Base-by-base conservation (phyloP, 371 early-diverging fungal genomes). In the Rhizomucor miehei region DNA sequence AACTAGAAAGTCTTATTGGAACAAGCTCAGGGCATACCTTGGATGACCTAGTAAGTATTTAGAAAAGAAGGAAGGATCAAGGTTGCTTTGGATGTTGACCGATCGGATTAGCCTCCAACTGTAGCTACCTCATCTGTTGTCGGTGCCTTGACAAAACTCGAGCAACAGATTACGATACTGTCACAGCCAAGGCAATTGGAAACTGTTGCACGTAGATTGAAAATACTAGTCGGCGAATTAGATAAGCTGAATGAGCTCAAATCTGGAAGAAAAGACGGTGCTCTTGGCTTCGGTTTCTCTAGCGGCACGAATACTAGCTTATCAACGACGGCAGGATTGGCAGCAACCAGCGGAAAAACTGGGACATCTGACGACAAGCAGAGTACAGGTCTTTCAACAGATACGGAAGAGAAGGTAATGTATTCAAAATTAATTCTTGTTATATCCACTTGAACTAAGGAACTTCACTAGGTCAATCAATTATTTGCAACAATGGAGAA, bases 141-240 rank as follows among this genome's bases (percentile, higher is more conserved):
- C 19, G 83, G 81, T 9, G 77, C 88, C 0, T 70, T 95, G 16
- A 81, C 87, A 6, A 82, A 86, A 44, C 67, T 95, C 38, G 92
- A 93, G 54, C 87, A 87, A 65, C 89, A 93, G 48, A 75, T 95
- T 25, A 65, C 77, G 10, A 65, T 93, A 11, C 67, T 94, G 4
- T 79, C 89, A 6, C 88, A 94, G 52, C 92, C 92, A 9, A 80
- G 88, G 35, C 88, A 88, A 6, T 59, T 95, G 24, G 94, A 92
- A 29, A 77, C 82, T 44, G 77, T 92, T 17, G 76, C 83, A 21
- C 68, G 86, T 53, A 85, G 89, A 51, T 69, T 92, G 55, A 88
- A 89, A 56, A 73, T 71, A 5, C 71, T 91, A 16, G 77, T 77
- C n/a, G 73, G 75, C 35, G 90, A 91, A 48, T 63, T 94, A 58